These are phyloP conservation scores for Microthyrium microscopicum DNA, from an alignment of 2,329 filamentous ascomycete genomes.

Conservation along the genomic window DNA sequence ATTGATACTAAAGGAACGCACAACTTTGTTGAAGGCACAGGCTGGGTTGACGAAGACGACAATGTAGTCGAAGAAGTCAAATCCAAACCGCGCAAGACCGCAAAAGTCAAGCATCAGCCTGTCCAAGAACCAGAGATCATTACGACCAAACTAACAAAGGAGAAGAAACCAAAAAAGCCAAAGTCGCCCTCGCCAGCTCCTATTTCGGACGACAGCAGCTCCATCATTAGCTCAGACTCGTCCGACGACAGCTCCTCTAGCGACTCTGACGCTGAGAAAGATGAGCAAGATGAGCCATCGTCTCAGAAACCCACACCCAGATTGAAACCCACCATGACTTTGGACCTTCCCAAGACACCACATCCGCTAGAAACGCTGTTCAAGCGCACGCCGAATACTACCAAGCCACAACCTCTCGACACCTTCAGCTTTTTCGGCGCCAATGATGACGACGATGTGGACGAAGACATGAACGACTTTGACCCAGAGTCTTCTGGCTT, in stretches of 20 bases:
- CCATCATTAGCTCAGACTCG: constrained; percentile 8
- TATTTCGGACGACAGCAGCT: not conserved
- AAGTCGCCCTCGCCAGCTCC: not conserved
- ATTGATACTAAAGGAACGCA: constrained; percentile 28
- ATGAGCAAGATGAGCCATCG: not conserved
- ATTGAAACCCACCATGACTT: not conserved
- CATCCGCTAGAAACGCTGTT: constrained; percentile 89
- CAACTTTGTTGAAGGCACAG: constrained; percentile 66
- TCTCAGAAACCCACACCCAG: constrained; percentile 7
- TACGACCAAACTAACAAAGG: too few relatives aligned
- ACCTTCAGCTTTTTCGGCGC: constrained; percentile 66
- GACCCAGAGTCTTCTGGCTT: constrained; percentile 8
- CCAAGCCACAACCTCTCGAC: constrained; percentile 24
- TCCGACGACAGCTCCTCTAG: constrained; percentile 12
- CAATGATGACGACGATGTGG: constrained; percentile 14
- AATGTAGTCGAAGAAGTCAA: constrained; percentile 49
- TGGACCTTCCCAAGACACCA: constrained; percentile 27
- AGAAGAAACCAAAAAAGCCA: constrained; percentile 5
- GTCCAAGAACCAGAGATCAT: too few relatives aligned
- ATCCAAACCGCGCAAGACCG: not conserved
- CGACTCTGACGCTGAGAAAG: not conserved
- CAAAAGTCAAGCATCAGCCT: not conserved
- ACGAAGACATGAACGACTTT: constrained; percentile 26
- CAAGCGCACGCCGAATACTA: constrained; percentile 45
- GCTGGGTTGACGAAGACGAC: constrained; percentile 72